Evolutionary conservation across 768 basidiomycete species (phyloP), one percentile per base, ranked within the genome.

Genomic region (Leucosporidium scottii): DNA sequence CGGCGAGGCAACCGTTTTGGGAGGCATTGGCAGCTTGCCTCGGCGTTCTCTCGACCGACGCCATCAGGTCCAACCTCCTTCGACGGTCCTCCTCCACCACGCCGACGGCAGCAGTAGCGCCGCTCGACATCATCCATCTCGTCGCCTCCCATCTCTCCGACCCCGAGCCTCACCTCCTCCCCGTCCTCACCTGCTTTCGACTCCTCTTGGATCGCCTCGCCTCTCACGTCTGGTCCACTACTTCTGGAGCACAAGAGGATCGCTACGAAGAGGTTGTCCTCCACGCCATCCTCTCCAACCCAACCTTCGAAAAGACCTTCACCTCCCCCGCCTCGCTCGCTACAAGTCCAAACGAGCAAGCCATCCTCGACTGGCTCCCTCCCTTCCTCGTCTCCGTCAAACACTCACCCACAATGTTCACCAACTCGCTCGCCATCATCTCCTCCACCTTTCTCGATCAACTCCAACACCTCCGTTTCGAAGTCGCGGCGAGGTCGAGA

Each of bases 271-370:
- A 86, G 71, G 82, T 88, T 47, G 83, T 91, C 10, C 87, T 94
- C 73, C 90, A 90, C 74, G 83, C 87, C 20, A 83, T 97, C 75
- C 89, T 88, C 76, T 86, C 90, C 75, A 97, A 94, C 76, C 70
- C 75, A 0, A 73, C 76, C 17, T 78, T 80, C 30, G 72, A 74
- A 36, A 13, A 44, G 0, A 63, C 78, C 8, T 68, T 80, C 27
- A 31, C 25, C 18, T 66, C 70, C 30, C 34, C 50, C 0, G 70
- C 74, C 57, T 68, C 63, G 15, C 59, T 31, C 31, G 39, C 39
- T 17, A 44, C 39, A 10, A 12, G 10, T 17, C 39, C 39, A 3
- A 47, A 60, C 2, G 84, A 51, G 70, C 89, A 18, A 83, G 84
- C 82, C 78, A 83, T 73, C 78, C 89, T 59, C 78, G 81, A 23